A percentile compares a stretch with the other conserved stretches of the same genome.
These are phyloP conservation scores for Moesziomyces globuligerus DNA, from an alignment of 1,284 basidiomycete genomes.

Conservation along the genomic window DNA sequence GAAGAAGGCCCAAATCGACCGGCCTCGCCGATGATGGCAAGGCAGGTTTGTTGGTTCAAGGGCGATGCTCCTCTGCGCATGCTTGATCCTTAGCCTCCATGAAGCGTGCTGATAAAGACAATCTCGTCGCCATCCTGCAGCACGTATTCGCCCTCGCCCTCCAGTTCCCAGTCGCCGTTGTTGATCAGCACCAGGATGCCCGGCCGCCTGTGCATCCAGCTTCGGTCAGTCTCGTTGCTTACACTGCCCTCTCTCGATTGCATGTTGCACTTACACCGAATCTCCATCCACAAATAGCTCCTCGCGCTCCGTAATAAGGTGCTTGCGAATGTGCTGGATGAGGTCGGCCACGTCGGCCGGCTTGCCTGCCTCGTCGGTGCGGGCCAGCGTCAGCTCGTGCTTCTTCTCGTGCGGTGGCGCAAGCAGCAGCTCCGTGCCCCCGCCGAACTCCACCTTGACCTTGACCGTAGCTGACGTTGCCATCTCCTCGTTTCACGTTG, in stretches of 20 bases:
- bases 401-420: slow-evolving; percentile 61
- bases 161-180: slow-evolving; percentile 97
- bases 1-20: too few species aligned
- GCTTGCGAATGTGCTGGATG: slow-evolving; percentile 80
- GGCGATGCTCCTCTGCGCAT: too few species aligned
- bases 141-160: slow-evolving; percentile 89
- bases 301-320: slow-evolving; percentile 82
- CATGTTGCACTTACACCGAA: slow-evolving; percentile 78
- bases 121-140: slow-evolving; percentile 85
- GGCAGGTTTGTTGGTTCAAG: too few species aligned
- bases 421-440: slow-evolving; percentile 63
- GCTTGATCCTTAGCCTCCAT: slow-evolving; percentile 77
- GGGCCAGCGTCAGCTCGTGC: slow-evolving; percentile 52
- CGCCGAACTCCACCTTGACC: slow-evolving; percentile 53
- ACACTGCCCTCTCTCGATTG: neutral
- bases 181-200: slow-evolving; percentile 95
- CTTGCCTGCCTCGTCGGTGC: slow-evolving; percentile 34
- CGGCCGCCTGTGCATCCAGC: slow-evolving; percentile 76
- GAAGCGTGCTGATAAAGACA: slow-evolving; percentile 94
- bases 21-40: too few species aligned
- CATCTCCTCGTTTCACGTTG: too few species aligned
- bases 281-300: slow-evolving; percentile 90
- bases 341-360: slow-evolving; percentile 78
- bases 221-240: slow-evolving; percentile 3
- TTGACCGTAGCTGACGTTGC: slow-evolving; percentile 29